Evolutionary conservation across 305 asterid genomes (phyloP).

Genomic region (Fraxinus xanthoxyloides): DNA sequence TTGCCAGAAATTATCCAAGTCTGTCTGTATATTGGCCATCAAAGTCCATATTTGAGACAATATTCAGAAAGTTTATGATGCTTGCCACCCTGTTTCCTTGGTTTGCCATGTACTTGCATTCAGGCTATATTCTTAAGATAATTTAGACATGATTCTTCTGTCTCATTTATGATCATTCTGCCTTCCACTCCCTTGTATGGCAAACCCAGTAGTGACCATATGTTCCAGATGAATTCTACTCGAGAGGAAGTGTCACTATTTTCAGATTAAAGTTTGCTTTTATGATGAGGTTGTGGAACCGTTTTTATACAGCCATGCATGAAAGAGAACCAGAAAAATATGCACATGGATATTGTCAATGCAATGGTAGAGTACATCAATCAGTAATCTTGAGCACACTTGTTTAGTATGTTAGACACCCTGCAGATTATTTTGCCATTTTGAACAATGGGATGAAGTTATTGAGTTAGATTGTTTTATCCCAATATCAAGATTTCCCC

Average conservation of each 20-base stretch:
- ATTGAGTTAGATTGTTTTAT: not conserved
- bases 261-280: not conserved
- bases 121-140: not conserved
- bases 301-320: not conserved
- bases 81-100: not conserved
- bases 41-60: not conserved
- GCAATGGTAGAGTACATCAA: not conserved
- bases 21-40: not conserved
- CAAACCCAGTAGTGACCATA: not conserved
- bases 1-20: not conserved
- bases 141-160: not conserved
- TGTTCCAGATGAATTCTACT: not conserved
- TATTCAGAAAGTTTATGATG: not conserved
- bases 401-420: not conserved
- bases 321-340: not conserved
- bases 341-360: not conserved
- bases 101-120: not conserved
- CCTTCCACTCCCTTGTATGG: not conserved
- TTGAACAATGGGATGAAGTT: not conserved
- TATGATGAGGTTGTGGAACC: not conserved
- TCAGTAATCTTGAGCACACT: not conserved
- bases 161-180: not conserved
- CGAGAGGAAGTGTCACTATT: not conserved
- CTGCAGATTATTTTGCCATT: not conserved
- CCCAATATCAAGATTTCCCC: not conserved